Evolutionary conservation across 2,329 filamentous ascomycete species (phyloP), one percentile per base, ranked within the genome.

Genomic region (Epichloe sylvatica): DNA sequence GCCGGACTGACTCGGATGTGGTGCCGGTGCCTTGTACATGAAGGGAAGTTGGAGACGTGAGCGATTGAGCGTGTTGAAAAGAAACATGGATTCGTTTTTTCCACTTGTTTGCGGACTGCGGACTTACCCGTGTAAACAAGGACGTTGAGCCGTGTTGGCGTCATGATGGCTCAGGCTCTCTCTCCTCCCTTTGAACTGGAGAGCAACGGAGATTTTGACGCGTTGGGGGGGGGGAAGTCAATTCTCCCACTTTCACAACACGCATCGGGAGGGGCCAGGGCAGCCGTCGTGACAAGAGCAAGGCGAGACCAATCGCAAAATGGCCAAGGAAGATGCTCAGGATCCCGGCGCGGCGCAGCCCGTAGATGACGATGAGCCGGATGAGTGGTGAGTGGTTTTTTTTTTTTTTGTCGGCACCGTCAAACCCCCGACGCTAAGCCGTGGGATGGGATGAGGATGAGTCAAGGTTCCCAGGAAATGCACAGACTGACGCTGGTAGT

Each of bases 1-100:
- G 91, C 45, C 86, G 81, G 53, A 97, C 87, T 15, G 90, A 95
- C 62, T 92, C 86, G 47, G 85, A 74, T 9, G 90, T 94, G 41
- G 85, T 87, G 54, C 92, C 92, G 62, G 83, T 79, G 59, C 91
- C 90, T 88, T 88, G 60, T 52, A 53, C 58, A 42, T 17, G 12
- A 7, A 19, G 19, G 2, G 3, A n/a, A n/a, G 11, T 57, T 46
- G 49, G 50, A 52, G 33, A 48, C 53, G 45, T 46, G 4, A 25
- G n/a, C 52, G 46, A 53, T 43, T 23, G 38, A 23, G 38, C 11
- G n/a, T 17, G 36, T 30, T 3, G 0, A 15, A 12, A 43, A 7
- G 17, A 43, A 15, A 15, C 1, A 25, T 19, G 39, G 13, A n/a
- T 4, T 21, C 19, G n/a, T 19, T 19, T 12, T 17, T 17, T 6